Evolutionary conservation across 495 filamentous ascomycete species (phyloP).

Genomic region (Penicillium manginii): DNA sequence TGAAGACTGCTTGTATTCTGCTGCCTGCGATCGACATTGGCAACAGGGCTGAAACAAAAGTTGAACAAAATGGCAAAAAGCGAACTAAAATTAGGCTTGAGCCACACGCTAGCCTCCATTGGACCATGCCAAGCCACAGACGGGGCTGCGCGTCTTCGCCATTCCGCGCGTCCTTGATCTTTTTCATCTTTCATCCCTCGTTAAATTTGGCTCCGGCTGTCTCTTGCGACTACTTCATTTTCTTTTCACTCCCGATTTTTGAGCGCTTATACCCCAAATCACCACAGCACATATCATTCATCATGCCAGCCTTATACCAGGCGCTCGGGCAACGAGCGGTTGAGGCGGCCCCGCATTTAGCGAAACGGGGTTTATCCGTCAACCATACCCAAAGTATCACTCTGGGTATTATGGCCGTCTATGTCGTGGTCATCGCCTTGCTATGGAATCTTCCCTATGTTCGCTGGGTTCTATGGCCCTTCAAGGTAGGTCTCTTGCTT

Average conservation of each 20-base stretch:
- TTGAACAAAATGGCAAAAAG: too few relatives aligned
- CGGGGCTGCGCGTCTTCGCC: neutral
- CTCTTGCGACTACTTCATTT: neutral
- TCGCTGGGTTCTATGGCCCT: conserved; percentile 75
- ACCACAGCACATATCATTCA: neutral
- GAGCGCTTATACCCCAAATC: neutral
- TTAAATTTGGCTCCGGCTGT: neutral
- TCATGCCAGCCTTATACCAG: conserved; percentile 39
- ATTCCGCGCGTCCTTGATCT: conserved; percentile 1
- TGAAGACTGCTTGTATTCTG: neutral
- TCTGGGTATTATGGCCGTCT: conserved; percentile 68
- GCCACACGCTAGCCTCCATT: neutral
- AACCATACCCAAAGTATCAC: conserved; percentile 74
- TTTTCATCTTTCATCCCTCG: neutral
- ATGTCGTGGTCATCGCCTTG: conserved; percentile 73
- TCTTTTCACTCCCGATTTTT: neutral
- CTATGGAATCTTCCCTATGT: conserved; percentile 82
- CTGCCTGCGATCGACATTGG: neutral
- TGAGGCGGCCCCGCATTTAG: conserved; percentile 35
- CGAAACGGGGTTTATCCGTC: conserved; percentile 61
- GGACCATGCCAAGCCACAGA: neutral
- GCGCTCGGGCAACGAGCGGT: conserved; percentile 26
- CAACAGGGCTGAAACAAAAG: neutral
- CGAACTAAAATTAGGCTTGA: conserved; percentile 1
- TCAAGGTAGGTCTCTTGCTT: conserved; percentile 59